Evolutionary conservation across 2,329 filamentous ascomycete genomes (phyloP).

Genomic region (Colletotrichum camelliae): DNA sequence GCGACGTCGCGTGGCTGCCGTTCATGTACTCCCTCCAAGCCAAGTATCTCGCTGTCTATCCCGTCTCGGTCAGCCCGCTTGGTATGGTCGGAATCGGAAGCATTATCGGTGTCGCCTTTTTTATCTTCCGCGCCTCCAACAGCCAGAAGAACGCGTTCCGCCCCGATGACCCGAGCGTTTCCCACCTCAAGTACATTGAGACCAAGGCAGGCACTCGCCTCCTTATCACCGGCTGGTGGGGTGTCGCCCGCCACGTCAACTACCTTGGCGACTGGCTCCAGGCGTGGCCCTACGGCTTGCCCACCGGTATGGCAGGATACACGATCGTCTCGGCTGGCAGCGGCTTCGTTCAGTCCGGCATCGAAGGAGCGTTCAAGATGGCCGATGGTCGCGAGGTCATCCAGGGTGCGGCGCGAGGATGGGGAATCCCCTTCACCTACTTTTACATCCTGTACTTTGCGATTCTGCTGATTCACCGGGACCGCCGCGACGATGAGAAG

Average conservation of each 20-base stretch:
- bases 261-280: slow-evolving; percentile 96
- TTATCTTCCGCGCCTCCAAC: slow-evolving; percentile 93
- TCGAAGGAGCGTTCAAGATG: slow-evolving; percentile 60
- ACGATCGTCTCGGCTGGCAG: slow-evolving; percentile 66
- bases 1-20: slow-evolving; percentile 91
- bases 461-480: slow-evolving; percentile 83
- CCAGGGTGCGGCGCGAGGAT: slow-evolving; percentile 76
- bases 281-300: slow-evolving; percentile 88
- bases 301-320: slow-evolving; percentile 85
- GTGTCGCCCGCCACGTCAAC: slow-evolving; percentile 89
- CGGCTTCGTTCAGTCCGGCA: slow-evolving; percentile 47
- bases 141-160: slow-evolving; percentile 95
- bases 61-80: slow-evolving; percentile 74
- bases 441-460: slow-evolving; percentile 96
- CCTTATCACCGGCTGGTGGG: slow-evolving; percentile 92
- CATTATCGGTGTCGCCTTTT: slow-evolving; percentile 77
- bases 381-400: slow-evolving; percentile 69
- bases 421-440: slow-evolving; percentile 89
- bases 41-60: slow-evolving; percentile 84
- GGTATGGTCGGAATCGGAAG: slow-evolving; percentile 70
- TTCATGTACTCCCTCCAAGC: slow-evolving; percentile 87
- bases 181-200: slow-evolving; percentile 84
- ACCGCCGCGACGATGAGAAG: slow-evolving; percentile 88
- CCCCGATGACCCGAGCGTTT: slow-evolving; percentile 78
- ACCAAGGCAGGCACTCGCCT: slow-evolving; percentile 83